These are phyloP conservation scores for Aphanomyces cochlioides DNA, from an alignment of 352 stramenopile genomes.

Conservation along the genomic window DNA sequence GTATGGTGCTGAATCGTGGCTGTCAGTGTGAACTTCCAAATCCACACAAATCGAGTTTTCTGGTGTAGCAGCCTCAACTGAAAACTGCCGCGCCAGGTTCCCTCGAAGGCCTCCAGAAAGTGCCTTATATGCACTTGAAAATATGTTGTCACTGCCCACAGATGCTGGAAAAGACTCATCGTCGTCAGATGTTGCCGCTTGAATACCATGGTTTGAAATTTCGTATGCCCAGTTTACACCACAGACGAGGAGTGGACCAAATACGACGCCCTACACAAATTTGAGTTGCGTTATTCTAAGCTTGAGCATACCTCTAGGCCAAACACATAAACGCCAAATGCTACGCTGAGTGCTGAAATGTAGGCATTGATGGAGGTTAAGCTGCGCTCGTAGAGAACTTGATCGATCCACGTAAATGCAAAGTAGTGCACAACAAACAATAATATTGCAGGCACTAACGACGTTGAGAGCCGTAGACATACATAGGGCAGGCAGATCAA, in stretches of 20 bases:
- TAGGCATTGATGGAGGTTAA: constrained; percentile 83
- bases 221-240: constrained; percentile 82
- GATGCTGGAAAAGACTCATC: not conserved
- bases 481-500: constrained; percentile 83
- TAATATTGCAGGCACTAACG: constrained; percentile 71
- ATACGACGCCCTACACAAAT: constrained; percentile 64
- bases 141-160: constrained; percentile 16
- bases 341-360: constrained; percentile 78
- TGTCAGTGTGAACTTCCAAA: constrained; percentile 41
- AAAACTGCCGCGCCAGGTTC: constrained; percentile 39
- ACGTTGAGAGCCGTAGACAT: constrained; percentile 72
- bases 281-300: constrained; percentile 4
- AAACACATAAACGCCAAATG: constrained; percentile 85
- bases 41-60: constrained; percentile 1
- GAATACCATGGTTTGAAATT: constrained; percentile 81
- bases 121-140: constrained; percentile 22
- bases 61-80: constrained; percentile 32
- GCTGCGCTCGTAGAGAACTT: constrained; percentile 87
- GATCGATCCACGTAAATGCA: constrained; percentile 76
- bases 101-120: constrained; percentile 14
- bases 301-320: constrained; percentile 61
- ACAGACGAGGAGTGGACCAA: constrained; percentile 76
- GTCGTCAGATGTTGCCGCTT: constrained; percentile 73
- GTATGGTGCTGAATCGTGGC: constrained; percentile 55
- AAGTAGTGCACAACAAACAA: constrained; percentile 83